phyloP scores from a whole-genome alignment of 2,329 filamentous ascomycete genomes.

The Mariannaea elegans region DNA sequence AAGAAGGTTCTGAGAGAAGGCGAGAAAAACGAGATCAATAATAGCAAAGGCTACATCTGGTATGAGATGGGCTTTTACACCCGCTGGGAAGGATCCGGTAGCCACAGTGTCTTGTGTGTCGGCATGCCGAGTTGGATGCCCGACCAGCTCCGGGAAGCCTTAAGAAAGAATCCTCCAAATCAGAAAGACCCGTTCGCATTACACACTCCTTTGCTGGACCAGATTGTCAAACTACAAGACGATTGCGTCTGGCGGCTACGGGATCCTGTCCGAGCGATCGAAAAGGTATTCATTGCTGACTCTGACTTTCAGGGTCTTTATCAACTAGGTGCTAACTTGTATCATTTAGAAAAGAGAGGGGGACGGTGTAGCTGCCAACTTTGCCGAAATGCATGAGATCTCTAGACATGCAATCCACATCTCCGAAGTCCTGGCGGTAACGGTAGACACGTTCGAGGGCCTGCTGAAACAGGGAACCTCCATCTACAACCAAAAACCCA shows the following conservation, averaged over 20 bases:
- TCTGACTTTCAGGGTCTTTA: not conserved
- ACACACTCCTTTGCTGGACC: not conserved
- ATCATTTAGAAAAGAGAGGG: not conserved
- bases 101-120: slow-evolving; percentile 1
- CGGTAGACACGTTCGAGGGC: not conserved
- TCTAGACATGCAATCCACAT: slow-evolving; percentile 11
- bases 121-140: not conserved
- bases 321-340: not conserved
- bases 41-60: slow-evolving; percentile 3
- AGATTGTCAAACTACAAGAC: slow-evolving; percentile 5
- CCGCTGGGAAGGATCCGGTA: not conserved
- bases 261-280: not conserved
- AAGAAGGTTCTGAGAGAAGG: not conserved
- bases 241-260: slow-evolving; percentile 1
- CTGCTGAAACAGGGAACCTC: not conserved
- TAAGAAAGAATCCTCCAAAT: not conserved
- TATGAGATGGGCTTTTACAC: slow-evolving; percentile 10
- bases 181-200: slow-evolving; percentile 1
- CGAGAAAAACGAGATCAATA: not conserved
- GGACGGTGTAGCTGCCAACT: not conserved
- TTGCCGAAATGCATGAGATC: slow-evolving; percentile 2
- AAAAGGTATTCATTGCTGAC: not conserved
- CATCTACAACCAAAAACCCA: not conserved
- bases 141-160: not conserved
- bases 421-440: slow-evolving; percentile 1